phyloP scores from a whole-genome alignment of 1,284 basidiomycete genomes.

The Moesziomyces sp. region DNA sequence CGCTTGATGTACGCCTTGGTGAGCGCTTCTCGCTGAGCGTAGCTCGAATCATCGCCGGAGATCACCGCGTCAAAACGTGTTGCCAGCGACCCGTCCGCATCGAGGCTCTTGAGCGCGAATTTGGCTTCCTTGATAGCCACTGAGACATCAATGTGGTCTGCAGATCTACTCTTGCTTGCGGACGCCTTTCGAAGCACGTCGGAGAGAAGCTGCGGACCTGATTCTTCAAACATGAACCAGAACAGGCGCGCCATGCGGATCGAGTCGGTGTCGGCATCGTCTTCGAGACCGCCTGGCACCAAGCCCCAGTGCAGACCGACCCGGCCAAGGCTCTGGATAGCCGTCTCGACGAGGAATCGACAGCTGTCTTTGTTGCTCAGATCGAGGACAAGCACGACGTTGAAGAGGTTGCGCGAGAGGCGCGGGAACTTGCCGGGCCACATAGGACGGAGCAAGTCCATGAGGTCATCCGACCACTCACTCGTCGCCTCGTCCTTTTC shows the following conservation, averaged over 20 bases:
- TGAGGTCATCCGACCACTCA: conserved; percentile 36
- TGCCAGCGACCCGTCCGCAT: conserved; percentile 10
- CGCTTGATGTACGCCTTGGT: conserved; percentile 42
- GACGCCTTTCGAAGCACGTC: conserved; percentile 42
- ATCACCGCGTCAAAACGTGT: conserved; percentile 15
- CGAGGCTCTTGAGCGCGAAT: conserved; percentile 24
- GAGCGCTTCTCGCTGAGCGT: conserved; percentile 16
- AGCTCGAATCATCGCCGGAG: conserved; percentile 6
- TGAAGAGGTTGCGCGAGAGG: conserved; percentile 61
- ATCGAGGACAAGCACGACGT: conserved; percentile 60
- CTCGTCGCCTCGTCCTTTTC: conserved; percentile 76
- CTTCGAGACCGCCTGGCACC: conserved; percentile 55
- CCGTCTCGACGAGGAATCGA: conserved; percentile 53
- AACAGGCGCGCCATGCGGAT: conserved; percentile 49
- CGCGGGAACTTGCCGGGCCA: conserved; percentile 58
- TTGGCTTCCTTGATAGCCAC: conserved; percentile 43
- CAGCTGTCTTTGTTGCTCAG: conserved; percentile 46
- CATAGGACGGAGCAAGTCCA: conserved; percentile 52
- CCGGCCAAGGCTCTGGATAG: conserved; percentile 41
- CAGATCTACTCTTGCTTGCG: conserved; percentile 9
- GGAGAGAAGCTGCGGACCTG: conserved; percentile 20
- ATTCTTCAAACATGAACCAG: conserved; percentile 53
- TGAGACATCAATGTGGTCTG: conserved; percentile 21
- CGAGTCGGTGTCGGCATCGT: conserved; percentile 18
- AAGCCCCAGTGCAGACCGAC: conserved; percentile 60